Evolutionary conservation across 2,329 filamentous ascomycete species (phyloP).

Genomic region (Sclerotinia trifoliorum): DNA sequence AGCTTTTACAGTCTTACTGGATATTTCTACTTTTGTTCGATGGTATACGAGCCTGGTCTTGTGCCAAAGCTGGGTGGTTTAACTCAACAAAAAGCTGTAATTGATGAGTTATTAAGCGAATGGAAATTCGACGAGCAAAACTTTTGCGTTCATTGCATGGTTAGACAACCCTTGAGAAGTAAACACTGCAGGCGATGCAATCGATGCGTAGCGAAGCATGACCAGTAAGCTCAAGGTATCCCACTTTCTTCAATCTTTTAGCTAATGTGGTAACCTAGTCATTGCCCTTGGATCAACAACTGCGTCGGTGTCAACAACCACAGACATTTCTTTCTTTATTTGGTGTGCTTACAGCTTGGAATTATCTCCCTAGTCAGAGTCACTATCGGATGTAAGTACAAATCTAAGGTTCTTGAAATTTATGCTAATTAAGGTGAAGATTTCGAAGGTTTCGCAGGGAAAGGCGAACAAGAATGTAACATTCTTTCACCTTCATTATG

Average conservation of each 20-base stretch:
- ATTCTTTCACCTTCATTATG: slow-evolving; percentile 75
- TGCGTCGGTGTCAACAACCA: slow-evolving; percentile 96
- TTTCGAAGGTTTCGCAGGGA: slow-evolving; percentile 57
- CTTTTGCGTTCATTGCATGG: slow-evolving; percentile 94
- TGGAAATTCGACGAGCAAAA: slow-evolving; percentile 94
- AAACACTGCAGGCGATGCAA: slow-evolving; percentile 93
- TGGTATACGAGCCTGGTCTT: slow-evolving; percentile 87
- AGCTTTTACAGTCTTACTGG: slow-evolving; percentile 62
- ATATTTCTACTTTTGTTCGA: slow-evolving; percentile 86
- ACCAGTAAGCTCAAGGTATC: slow-evolving; percentile 67
- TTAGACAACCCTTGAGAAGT: slow-evolving; percentile 84
- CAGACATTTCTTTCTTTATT: slow-evolving; percentile 90
- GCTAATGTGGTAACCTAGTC: slow-evolving; percentile 50
- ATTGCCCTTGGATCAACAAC: slow-evolving; percentile 98
- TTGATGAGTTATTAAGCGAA: slow-evolving; percentile 77
- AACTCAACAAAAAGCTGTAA: slow-evolving; percentile 83
- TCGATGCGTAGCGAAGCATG: slow-evolving; percentile 92
- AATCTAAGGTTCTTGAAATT: background rate
- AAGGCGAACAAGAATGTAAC: slow-evolving; percentile 61
- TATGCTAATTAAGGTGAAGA: slow-evolving; percentile 49
- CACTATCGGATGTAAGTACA: slow-evolving; percentile 65
- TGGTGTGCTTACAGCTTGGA: slow-evolving; percentile 73
- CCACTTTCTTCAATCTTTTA: background rate
- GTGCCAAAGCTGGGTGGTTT: slow-evolving; percentile 88
- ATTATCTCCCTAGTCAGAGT: slow-evolving; percentile 71